Percentiles rank a stretch among this genome's conserved stretches.
phyloP scores from a whole-genome alignment of 2,329 filamentous ascomycete species.

The Diaporthe longicolla region DNA sequence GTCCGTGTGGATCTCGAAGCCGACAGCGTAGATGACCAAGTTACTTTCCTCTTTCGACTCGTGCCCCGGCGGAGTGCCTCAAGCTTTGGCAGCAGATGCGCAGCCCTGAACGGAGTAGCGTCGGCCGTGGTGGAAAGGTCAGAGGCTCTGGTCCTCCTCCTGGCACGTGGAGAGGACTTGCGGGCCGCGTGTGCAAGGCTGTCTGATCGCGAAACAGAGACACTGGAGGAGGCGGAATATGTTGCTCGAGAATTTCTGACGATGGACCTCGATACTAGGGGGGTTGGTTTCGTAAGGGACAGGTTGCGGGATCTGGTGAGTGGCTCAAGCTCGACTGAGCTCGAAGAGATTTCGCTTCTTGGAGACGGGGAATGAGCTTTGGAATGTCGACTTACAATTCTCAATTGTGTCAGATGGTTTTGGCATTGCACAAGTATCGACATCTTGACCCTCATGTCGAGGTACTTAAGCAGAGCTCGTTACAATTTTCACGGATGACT shows the following conservation, averaged over 20 bases:
- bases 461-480: not conserved
- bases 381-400: not conserved
- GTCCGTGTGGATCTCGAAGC: constrained; percentile 71
- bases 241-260: constrained; percentile 72
- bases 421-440: too few species aligned
- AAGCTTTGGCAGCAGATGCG: constrained; percentile 90
- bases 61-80: constrained; percentile 77
- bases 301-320: constrained; percentile 23
- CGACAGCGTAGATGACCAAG: constrained; percentile 69
- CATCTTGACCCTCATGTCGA: not conserved
- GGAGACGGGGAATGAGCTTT: not conserved
- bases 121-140: constrained; percentile 80
- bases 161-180: constrained; percentile 82
- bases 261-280: constrained; percentile 48
- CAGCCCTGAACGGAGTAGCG: constrained; percentile 88
- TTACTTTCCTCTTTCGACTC: constrained; percentile 83
- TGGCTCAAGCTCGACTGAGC: constrained; percentile 5
- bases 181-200: constrained; percentile 79
- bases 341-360: constrained; percentile 30
- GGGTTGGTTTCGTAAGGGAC: not conserved
- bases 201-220: constrained; percentile 72
- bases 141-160: constrained; percentile 77
- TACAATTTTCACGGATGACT: not conserved
- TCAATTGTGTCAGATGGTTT: not conserved
- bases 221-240: constrained; percentile 76